phyloP scores from a whole-genome alignment of 257 asterid genomes.

The Solanum dulcamara region DNA sequence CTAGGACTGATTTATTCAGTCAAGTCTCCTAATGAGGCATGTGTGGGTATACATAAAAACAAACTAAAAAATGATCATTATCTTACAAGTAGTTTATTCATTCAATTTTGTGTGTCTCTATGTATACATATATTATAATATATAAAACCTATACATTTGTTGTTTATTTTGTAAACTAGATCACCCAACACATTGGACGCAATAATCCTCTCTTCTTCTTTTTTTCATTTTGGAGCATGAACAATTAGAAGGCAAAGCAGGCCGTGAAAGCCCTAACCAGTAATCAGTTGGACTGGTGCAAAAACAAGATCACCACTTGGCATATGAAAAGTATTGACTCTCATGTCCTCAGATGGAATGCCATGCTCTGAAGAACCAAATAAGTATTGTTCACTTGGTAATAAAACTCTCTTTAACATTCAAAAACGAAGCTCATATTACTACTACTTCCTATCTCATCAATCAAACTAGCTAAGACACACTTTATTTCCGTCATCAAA shows the following conservation, averaged over 20 bases:
- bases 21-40: too few relatives aligned
- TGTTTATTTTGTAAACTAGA: too few relatives aligned
- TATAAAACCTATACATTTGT: too few relatives aligned
- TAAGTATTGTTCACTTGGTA: not conserved
- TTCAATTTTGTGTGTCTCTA: too few relatives aligned
- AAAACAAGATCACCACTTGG: not conserved
- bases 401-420: not conserved
- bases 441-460: constrained; percentile 35
- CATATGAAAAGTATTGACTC: not conserved
- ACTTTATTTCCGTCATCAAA: constrained; percentile 22
- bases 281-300: too few relatives aligned
- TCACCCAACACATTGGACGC: not conserved
- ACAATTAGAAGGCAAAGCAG: not conserved
- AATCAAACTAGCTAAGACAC: constrained; percentile 24
- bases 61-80: too few relatives aligned
- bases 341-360: not conserved
- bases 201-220: not conserved
- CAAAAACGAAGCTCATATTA: not conserved
- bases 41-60: too few relatives aligned
- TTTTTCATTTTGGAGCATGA: not conserved
- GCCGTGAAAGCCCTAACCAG: not conserved
- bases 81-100: too few relatives aligned
- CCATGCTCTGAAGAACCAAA: not conserved
- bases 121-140: too few relatives aligned
- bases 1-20: too few relatives aligned